Conservation (phyloP, 352 stramenopile species). For the Blastocystis sp. region DNA sequence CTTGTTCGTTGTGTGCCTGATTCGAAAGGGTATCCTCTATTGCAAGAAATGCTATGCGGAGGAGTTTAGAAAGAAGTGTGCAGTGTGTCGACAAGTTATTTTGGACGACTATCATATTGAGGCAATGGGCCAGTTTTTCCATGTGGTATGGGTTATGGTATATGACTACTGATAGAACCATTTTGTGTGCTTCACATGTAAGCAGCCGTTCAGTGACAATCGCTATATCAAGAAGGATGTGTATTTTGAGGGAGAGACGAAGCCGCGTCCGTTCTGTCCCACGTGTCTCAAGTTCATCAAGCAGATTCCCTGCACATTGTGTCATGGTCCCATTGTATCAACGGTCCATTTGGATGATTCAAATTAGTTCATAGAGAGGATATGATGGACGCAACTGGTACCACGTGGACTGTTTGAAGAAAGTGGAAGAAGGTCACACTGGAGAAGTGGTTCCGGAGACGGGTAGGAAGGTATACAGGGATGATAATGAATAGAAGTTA, state of each 20-base stretch:
- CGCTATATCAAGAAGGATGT: conserved; percentile 12
- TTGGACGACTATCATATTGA: conserved; percentile 17
- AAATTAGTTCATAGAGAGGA: not conserved
- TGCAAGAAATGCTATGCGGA: not conserved
- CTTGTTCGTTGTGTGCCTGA: not conserved
- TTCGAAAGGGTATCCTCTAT: not conserved
- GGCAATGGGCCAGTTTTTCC: conserved; percentile 33
- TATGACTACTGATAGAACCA: conserved; percentile 18
- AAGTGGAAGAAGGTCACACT: not conserved
- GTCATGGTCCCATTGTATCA: too few relatives aligned
- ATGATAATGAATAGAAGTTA: not conserved
- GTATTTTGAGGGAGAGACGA: not conserved
- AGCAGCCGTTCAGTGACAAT: not conserved
- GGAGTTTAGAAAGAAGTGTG: not conserved
- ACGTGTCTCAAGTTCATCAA: not conserved
- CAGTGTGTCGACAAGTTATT: not conserved
- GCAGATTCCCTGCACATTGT: not conserved
- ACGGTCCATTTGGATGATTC: too few relatives aligned
- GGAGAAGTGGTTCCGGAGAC: not conserved
- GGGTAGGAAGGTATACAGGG: not conserved
- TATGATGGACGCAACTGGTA: conserved; percentile 20
- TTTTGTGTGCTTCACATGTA: conserved; percentile 38
- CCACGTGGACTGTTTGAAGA: not conserved
- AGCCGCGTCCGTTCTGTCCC: not conserved
- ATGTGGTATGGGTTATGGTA: not conserved